Percentiles rank a stretch among this genome's conserved stretches.
phyloP scores from a whole-genome alignment of 1,139 yeast genomes.

The Komagataea norvegica region DNA sequence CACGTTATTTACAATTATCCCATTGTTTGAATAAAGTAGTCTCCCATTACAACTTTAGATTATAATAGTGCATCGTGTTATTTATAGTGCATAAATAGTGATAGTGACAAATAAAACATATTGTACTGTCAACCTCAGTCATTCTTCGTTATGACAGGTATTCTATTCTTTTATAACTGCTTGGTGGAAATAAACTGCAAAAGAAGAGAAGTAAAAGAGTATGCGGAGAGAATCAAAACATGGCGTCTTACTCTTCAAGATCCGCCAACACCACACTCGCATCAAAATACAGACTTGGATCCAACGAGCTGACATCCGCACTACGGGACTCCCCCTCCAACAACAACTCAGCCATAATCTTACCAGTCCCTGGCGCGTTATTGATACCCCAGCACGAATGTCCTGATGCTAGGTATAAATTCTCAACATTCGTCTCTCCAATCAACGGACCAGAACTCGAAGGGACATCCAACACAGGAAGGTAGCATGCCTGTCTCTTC shows the following conservation, averaged over 20 bases:
- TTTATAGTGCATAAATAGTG: no score
- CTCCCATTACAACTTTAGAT: no score
- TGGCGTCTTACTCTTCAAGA: constrained; percentile 2
- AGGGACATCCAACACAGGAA: constrained; percentile 91
- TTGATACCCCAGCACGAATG: constrained; percentile 99
- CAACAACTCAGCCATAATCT: constrained; percentile 80
- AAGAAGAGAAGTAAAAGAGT: no score
- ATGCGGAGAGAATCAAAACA: no score
- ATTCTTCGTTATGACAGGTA: no score
- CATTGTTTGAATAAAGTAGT: no score
- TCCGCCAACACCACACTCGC: constrained; percentile 38
- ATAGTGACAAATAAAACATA: no score
- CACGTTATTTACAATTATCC: no score
- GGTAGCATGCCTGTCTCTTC: constrained; percentile 89
- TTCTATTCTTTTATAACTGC: no score
- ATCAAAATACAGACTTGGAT: constrained; percentile 83
- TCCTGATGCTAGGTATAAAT: constrained; percentile 79
- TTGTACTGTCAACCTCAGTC: no score
- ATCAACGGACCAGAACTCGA: constrained; percentile 89
- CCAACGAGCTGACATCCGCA: constrained; percentile 76
- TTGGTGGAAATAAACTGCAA: no score
- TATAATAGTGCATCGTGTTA: no score
- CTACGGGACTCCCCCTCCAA: constrained; percentile 79
- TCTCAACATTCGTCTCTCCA: constrained; percentile 85
- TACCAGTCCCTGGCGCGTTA: constrained; percentile 96